A percentile compares a stretch with the other conserved stretches of the same genome.
Evolutionary conservation across 352 stramenopile genomes (phyloP).

Genomic region (Globisporangium abappressorium): DNA sequence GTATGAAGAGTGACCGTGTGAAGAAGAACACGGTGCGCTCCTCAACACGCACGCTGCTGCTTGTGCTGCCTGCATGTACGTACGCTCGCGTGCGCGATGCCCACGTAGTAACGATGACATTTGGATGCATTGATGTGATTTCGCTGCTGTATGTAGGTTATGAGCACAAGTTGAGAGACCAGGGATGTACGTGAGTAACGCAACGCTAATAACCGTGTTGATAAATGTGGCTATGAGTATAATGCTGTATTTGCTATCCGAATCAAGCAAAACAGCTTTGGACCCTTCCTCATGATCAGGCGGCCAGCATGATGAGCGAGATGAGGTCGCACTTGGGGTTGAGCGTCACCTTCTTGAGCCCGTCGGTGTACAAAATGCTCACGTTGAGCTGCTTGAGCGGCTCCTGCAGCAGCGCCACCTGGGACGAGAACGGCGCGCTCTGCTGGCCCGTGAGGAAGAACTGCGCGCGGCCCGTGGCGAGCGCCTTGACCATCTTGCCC

Average conservation of each 20-base stretch:
- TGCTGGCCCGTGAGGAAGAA: background rate
- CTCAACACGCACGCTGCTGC: too few relatives aligned
- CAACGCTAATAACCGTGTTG: too few relatives aligned
- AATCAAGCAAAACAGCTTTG: background rate
- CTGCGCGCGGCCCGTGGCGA: background rate
- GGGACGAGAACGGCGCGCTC: background rate
- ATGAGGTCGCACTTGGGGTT: background rate
- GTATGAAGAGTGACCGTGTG: too few relatives aligned
- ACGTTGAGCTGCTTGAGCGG: background rate
- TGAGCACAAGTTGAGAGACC: too few relatives aligned
- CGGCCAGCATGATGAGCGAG: background rate
- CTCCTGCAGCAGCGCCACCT: background rate
- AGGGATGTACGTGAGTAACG: too few relatives aligned
- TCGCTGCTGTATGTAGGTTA: too few relatives aligned
- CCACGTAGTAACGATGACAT: too few relatives aligned
- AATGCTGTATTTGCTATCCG: background rate
- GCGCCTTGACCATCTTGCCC: background rate
- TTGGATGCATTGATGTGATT: too few relatives aligned
- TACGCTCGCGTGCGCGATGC: too few relatives aligned
- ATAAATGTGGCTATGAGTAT: too few relatives aligned
- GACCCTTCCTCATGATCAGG: background rate
- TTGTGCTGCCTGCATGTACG: too few relatives aligned
- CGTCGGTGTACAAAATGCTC: background rate
- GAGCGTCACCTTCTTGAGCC: background rate
- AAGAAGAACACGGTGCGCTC: too few relatives aligned